Evolutionary conservation across 2,329 filamentous ascomycete genomes (phyloP), one percentile per base, ranked within the genome.

Genomic region (Fusarium ramigenum): DNA sequence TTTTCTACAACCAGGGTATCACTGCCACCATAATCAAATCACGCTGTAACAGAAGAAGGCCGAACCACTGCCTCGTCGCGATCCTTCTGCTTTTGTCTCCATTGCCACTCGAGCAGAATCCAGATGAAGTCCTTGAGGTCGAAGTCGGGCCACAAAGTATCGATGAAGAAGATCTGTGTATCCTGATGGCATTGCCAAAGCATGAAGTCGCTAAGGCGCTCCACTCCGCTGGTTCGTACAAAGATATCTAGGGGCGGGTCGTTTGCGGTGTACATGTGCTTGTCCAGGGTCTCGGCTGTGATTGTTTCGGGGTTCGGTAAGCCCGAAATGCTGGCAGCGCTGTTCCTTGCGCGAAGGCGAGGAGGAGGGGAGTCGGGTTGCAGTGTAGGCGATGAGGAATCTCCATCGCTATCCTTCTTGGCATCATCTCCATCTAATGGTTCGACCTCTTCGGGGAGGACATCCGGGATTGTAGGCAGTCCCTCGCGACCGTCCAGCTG

Each of bases 131-230:
- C 90, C 91, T 95, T 96, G 9, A 99, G 87, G 80, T 97, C 95
- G 77, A 99, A 98, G 72, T 98, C 94, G 4, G 96, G 96, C 96
- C 96, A 99, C 70, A 97, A 86, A 73, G 94, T 96, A 77, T 97
- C 90, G 63, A 98, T 84, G 80, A 98, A 99, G 67, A 97, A 94
- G 73, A 99, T 93, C 68, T 97, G 93, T 1, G 96, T 98, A 72
- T 96, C 88, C 79, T 97, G 90, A 79, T 98, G 95, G 78, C 94
- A 96, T 83, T 99, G 96, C 96, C 96, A 99, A 39, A 99, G 90
- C 95, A 99, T 96, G 78, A 98, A 99, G 81, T 99, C 96, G 79
- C 95, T 98, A 66, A 99, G 85, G 54, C 96, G 89, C 82, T 95
- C 93, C 19, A 99, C 96, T 34, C 95, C 96, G 71, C 95, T 98